Conservation (phyloP, 768 basidiomycete genomes). For the Mycena crocata region DNA sequence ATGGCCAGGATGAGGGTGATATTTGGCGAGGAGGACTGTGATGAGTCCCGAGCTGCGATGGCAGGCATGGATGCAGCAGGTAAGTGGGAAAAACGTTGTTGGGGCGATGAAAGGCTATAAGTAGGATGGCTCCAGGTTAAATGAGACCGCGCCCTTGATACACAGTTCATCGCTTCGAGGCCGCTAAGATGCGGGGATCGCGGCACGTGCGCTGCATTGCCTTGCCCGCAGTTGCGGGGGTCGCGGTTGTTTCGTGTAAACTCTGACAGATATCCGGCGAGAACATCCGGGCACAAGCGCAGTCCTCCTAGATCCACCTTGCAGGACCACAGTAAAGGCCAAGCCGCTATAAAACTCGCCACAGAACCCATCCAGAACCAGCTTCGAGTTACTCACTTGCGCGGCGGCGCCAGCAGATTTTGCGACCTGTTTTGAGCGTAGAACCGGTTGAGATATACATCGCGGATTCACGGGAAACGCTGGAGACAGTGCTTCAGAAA, state of each 20-base stretch:
- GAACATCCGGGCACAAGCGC: no score
- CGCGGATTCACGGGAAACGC: no score
- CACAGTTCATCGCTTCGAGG: conserved; percentile 4
- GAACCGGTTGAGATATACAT: no score
- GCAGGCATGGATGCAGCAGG: conserved; percentile 18
- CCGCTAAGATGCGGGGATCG: neutral
- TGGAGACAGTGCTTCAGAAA: no score
- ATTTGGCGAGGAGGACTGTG: conserved; percentile 1
- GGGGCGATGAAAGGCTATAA: conserved; percentile 29
- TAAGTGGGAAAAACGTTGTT: neutral
- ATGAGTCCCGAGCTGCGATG: conserved; percentile 13
- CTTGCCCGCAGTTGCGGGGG: neutral
- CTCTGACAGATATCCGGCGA: neutral
- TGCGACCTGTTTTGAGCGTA: no score
- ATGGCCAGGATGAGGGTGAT: conserved; percentile 23
- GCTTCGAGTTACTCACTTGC: no score
- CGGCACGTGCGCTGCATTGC: neutral
- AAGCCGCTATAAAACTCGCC: no score
- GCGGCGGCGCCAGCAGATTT: no score
- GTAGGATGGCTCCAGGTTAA: conserved; percentile 21
- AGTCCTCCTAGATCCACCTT: no score
- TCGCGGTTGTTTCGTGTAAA: neutral
- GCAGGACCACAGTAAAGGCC: no score
- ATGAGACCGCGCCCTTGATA: conserved; percentile 2
- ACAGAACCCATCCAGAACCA: no score